Base-by-base conservation (phyloP, 2,329 filamentous ascomycete species). In the Colletotrichum australisinense region DNA sequence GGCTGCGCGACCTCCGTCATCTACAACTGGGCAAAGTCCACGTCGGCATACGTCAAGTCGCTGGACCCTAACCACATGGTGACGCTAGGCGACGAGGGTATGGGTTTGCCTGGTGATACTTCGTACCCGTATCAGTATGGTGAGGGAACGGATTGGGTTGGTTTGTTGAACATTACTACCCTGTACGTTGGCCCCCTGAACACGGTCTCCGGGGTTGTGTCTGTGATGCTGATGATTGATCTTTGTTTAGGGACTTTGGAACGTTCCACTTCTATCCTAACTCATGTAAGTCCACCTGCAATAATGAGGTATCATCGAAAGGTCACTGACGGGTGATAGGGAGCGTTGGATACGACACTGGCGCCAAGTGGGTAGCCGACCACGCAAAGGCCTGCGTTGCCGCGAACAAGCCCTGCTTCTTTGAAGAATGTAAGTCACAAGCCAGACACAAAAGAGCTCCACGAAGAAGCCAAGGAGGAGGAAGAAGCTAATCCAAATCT, bases 41-140 rank as follows among this genome's bases (percentile, higher is more conserved):
- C 87, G 2, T 91, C 89, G 26, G 83, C 85, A 26, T 93, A 92
- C 78, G 89, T 93, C 81, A 93, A 93, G 81, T 86, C 84, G 14
- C 83, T 93, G 14, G 92, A 93, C 78, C 76, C 86, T 1, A 81
- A 87, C 67, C 92, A 93, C 80, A 88, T 93, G 86, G 90, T 93
- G 32, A 88, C 88, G 0, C 84, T 92, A 4, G 91, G 92, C 28
- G 91, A 93, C 77, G 91, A 85, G 72, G 84, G 84, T 8, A 84
- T 87, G 74, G 84, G 84, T 2, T 80, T 86, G 24, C 81, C 83
- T 2, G 86, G 87, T 2, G 88, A 89, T 64, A 85, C 83, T 14
- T 84, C 82, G 63, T 90, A 90, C 76, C 88, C 88, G 4, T 90
- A 88, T 78, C 79, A 81, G 8, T 85, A 82, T 66, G 77, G 77